A percentile compares a stretch with the other conserved stretches of the same genome.
Conservation (phyloP, 169 alveolate species). For the Perkinsus marinus region DNA sequence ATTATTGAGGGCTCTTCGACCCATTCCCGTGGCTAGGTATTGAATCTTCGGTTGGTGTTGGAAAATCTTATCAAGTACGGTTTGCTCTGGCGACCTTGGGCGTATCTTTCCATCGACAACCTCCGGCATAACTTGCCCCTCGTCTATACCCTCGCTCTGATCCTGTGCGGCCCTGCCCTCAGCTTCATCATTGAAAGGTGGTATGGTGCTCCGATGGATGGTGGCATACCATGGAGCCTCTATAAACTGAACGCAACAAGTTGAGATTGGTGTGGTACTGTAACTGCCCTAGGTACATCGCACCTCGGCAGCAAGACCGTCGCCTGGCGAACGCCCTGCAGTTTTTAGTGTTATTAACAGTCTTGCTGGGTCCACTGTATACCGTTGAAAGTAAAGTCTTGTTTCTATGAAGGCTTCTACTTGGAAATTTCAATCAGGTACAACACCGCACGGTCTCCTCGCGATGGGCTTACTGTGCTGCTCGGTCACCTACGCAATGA, state of each 20-base stretch:
- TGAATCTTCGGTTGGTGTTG: slow-evolving; percentile 18
- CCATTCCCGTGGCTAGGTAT: not conserved
- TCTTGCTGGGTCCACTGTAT: not conserved
- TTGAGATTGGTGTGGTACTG: too few species aligned
- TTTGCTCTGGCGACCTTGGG: slow-evolving; percentile 20
- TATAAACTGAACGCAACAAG: too few species aligned
- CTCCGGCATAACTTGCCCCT: not conserved
- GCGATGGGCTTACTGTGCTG: slow-evolving; percentile 7
- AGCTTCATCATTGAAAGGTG: not conserved
- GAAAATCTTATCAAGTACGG: slow-evolving; percentile 40
- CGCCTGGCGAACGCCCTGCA: not conserved
- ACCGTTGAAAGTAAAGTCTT: not conserved
- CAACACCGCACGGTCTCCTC: not conserved
- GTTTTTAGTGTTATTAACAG: not conserved
- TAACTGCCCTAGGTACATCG: not conserved
- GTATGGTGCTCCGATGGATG: too few species aligned
- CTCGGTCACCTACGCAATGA: slow-evolving; percentile 19
- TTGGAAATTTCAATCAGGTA: not conserved
- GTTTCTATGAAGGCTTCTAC: not conserved
- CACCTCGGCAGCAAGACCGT: not conserved
- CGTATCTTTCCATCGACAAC: slow-evolving; percentile 15
- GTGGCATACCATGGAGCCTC: too few species aligned
- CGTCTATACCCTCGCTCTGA: slow-evolving; percentile 8
- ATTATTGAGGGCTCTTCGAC: not conserved
- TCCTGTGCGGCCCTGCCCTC: not conserved